phyloP scores from a whole-genome alignment of 2,329 filamentous ascomycete genomes.

The Aureobasidium sp. region DNA sequence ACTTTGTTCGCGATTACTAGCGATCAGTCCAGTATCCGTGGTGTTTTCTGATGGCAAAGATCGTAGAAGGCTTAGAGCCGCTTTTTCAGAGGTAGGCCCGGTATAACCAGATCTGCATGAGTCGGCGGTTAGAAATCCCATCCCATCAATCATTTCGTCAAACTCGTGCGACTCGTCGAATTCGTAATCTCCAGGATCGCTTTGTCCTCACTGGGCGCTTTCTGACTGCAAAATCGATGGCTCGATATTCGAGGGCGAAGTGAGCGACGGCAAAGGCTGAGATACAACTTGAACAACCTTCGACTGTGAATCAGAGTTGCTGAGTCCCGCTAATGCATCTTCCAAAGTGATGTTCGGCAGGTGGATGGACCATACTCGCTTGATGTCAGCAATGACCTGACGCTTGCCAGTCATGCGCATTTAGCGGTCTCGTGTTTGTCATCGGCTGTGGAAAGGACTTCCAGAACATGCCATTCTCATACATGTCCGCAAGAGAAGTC shows the following conservation, averaged over 20 bases:
- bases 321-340: background rate
- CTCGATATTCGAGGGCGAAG: background rate
- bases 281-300: too few species aligned
- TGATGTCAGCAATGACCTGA: background rate
- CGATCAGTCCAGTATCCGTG: background rate
- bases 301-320: too few species aligned
- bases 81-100: background rate
- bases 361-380: background rate
- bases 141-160: background rate
- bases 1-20: background rate
- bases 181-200: background rate
- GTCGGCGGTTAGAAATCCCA: background rate
- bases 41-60: background rate
- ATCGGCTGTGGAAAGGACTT: slow-evolving; percentile 93
- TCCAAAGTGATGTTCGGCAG: background rate
- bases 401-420: slow-evolving; percentile 52
- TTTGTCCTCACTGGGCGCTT: background rate
- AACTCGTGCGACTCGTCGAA: background rate
- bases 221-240: background rate
- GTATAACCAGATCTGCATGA: background rate
- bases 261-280: background rate
- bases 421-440: slow-evolving; percentile 93
- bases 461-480: slow-evolving; percentile 93
- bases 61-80: background rate
- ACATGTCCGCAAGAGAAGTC: slow-evolving; percentile 80